phyloP scores from a whole-genome alignment of 2,329 filamentous ascomycete genomes.

The Colletotrichum sp. region DNA sequence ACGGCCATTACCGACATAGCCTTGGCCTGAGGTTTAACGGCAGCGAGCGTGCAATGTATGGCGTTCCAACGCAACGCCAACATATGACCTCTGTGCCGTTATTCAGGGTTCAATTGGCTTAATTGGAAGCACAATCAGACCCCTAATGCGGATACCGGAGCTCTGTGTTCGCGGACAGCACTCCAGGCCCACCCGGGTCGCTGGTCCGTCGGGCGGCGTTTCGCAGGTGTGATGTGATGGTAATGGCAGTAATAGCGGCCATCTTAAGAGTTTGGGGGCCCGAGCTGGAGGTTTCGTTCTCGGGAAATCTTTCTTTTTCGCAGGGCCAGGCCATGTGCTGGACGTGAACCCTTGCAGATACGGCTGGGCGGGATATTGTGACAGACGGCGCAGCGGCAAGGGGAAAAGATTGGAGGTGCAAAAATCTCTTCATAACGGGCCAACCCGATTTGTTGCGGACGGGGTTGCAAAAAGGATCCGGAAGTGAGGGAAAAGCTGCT shows the following conservation, averaged over 20 bases:
- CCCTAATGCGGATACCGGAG: slow-evolving; percentile 1
- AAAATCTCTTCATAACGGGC: slow-evolving; percentile 9
- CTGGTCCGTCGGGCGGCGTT: background rate
- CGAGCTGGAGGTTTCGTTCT: background rate
- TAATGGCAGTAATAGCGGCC: background rate
- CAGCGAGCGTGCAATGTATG: background rate
- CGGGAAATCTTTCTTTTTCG: background rate
- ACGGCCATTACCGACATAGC: background rate
- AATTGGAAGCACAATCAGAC: background rate
- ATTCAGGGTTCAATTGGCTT: background rate
- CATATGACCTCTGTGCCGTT: background rate
- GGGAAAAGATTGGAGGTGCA: background rate
- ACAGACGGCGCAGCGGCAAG: slow-evolving; percentile 4
- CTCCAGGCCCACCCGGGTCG: background rate
- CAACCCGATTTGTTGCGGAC: slow-evolving; percentile 9
- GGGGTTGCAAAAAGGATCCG: background rate
- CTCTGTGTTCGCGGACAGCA: background rate
- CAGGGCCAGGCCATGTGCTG: background rate
- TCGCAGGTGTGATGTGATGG: background rate
- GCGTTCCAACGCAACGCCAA: background rate
- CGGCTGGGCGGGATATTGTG: slow-evolving; percentile 14
- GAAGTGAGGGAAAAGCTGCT: background rate
- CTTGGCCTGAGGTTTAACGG: background rate
- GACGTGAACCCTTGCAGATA: background rate
- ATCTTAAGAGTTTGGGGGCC: slow-evolving; percentile 3